Conservation (phyloP, 2,329 filamentous ascomycete genomes). For the Fusarium mexicanum region DNA sequence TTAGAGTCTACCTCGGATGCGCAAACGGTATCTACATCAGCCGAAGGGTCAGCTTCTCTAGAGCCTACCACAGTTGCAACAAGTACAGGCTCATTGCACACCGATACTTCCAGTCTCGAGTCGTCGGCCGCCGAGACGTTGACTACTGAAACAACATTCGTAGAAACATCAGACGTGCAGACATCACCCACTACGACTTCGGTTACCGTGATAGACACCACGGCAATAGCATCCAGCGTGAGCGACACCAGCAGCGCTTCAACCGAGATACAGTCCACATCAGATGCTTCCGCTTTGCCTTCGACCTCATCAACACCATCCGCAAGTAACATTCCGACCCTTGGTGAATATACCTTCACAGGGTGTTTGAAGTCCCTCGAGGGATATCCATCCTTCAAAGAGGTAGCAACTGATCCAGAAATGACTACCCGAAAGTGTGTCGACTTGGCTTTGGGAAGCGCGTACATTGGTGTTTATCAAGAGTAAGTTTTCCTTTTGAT, state of each 20-base stretch:
- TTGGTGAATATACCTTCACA: not conserved
- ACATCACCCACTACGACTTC: not conserved
- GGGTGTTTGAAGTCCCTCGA: rapidly evolving
- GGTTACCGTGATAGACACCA: rapidly evolving
- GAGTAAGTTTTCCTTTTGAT: not conserved
- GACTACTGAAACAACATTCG: rapidly evolving
- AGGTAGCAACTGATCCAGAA: not conserved
- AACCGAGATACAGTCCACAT: not conserved
- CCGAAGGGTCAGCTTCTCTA: not conserved
- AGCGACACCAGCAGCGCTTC: not conserved
- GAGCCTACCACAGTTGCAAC: rapidly evolving
- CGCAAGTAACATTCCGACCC: not conserved
- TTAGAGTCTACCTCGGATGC: not conserved
- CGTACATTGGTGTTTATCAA: not conserved
- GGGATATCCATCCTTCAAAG: not conserved
- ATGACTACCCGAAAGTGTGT: not conserved
- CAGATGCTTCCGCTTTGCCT: not conserved
- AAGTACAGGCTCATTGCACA: rapidly evolving
- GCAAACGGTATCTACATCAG: not conserved
- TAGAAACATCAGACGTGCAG: not conserved
- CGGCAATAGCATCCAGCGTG: not conserved
- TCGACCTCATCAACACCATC: not conserved
- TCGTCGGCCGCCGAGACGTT: not conserved
- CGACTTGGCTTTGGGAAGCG: not conserved
- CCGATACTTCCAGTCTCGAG: not conserved